These are phyloP conservation scores for Verruconis gallopava DNA, from an alignment of 2,329 filamentous ascomycete species.

Conservation along the genomic window DNA sequence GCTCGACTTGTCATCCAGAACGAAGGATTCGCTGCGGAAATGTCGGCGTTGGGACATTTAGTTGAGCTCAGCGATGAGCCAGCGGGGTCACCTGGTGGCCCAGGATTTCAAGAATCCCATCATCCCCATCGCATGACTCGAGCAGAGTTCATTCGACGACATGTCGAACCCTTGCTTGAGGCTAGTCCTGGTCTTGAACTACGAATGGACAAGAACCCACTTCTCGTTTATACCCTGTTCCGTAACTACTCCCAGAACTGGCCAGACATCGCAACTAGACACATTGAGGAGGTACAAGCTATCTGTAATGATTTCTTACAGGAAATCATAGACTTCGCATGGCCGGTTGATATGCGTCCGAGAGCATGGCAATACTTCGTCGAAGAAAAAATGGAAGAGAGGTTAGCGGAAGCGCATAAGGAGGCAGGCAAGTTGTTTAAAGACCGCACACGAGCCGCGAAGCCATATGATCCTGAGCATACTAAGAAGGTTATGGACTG, in stretches of 20 bases:
- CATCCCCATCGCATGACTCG: conserved; percentile 6
- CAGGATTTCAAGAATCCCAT: background rate
- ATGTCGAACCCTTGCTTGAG: conserved; percentile 9
- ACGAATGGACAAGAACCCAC: conserved; percentile 8
- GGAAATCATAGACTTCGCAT: conserved; percentile 8
- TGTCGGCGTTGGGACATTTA: conserved; percentile 3
- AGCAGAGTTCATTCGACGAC: conserved; percentile 7
- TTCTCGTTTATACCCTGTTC: conserved; percentile 9
- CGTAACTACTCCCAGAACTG: conserved; percentile 9
- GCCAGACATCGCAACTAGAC: conserved; percentile 6
- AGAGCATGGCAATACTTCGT: conserved; percentile 10
- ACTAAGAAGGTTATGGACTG: conserved; percentile 5
- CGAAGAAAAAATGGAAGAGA: conserved; percentile 8
- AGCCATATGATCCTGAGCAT: conserved; percentile 9
- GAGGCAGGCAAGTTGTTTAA: conserved; percentile 8
- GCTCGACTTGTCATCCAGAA: conserved; percentile 9
- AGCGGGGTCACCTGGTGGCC: background rate
- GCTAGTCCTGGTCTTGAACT: conserved; percentile 9
- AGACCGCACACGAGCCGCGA: conserved; percentile 7
- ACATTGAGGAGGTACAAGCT: conserved; percentile 8
- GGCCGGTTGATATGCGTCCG: conserved; percentile 6
- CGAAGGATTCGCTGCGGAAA: conserved; percentile 9
- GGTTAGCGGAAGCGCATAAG: conserved; percentile 5
- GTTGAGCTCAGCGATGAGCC: conserved; percentile 7
- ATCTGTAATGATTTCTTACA: conserved; percentile 10